Evolutionary conservation across 2,329 filamentous ascomycete genomes (phyloP).

Genomic region (Amphichorda felina): DNA sequence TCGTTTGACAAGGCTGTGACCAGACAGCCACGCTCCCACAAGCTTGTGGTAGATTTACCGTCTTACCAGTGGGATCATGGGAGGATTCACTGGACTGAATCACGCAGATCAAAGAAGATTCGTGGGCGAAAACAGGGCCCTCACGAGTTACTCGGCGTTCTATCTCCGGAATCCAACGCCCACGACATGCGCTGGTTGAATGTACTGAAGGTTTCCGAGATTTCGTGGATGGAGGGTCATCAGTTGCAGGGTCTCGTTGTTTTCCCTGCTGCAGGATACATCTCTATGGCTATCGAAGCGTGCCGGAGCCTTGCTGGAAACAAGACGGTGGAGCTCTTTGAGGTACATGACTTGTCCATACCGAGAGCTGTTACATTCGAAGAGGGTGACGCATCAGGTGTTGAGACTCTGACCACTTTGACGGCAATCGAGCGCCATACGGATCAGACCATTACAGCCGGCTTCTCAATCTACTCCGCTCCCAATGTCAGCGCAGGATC

Average conservation of each 20-base stretch:
- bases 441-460: too few relatives aligned
- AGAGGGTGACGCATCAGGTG: constrained; percentile 7
- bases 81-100: constrained; percentile 20
- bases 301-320: neutral
- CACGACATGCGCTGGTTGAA: constrained; percentile 30
- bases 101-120: constrained; percentile 11
- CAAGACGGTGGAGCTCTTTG: constrained; percentile 1
- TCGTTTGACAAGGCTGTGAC: neutral
- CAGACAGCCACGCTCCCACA: neutral
- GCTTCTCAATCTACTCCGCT: too few relatives aligned
- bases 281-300: constrained; percentile 31
- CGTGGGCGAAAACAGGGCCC: constrained; percentile 9
- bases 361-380: constrained; percentile 4
- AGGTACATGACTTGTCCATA: constrained; percentile 4
- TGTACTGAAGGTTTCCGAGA: constrained; percentile 30
- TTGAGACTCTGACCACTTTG: constrained; percentile 12
- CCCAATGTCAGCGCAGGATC: too few relatives aligned
- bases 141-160: constrained; percentile 29
- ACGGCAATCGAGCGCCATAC: constrained; percentile 7
- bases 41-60: constrained; percentile 16
- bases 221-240: constrained; percentile 46
- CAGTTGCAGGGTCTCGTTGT: constrained; percentile 35
- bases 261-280: constrained; percentile 31
- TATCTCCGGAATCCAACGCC: constrained; percentile 6
- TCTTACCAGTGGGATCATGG: constrained; percentile 24